These are phyloP conservation scores for Xylaria sp. DNA, from an alignment of 2,329 filamentous ascomycete species.

Conservation along the genomic window DNA sequence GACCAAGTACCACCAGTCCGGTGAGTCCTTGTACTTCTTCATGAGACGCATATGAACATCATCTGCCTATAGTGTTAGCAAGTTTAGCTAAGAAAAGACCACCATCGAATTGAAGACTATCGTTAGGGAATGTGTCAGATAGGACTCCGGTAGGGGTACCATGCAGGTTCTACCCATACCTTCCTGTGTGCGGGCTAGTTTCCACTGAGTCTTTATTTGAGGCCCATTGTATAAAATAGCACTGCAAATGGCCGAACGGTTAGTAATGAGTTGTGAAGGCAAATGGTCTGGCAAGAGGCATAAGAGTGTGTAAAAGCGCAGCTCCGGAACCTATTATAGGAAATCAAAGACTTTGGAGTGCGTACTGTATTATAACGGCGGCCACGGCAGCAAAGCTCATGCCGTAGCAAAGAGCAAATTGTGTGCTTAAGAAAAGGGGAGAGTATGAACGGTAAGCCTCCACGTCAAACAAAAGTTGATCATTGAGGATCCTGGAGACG, in stretches of 20 bases:
- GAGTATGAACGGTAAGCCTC: slow-evolving; percentile 68
- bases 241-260: background rate
- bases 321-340: background rate
- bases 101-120: background rate
- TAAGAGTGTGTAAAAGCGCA: background rate
- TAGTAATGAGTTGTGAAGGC: background rate
- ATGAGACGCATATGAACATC: slow-evolving; percentile 65
- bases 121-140: background rate
- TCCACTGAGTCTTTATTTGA: slow-evolving; percentile 61
- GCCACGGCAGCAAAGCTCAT: slow-evolving; percentile 71
- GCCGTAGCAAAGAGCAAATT: slow-evolving; percentile 66
- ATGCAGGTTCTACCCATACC: slow-evolving; percentile 32
- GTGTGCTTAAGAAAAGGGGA: slow-evolving; percentile 67
- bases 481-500: slow-evolving; percentile 63
- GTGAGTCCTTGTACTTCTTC: slow-evolving; percentile 65
- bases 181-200: slow-evolving; percentile 60
- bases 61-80: slow-evolving; percentile 21
- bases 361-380: slow-evolving; percentile 59
- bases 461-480: slow-evolving; percentile 62
- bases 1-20: slow-evolving; percentile 63
- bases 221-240: slow-evolving; percentile 61
- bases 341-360: background rate
- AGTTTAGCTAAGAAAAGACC: background rate
- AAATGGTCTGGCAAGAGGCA: background rate
- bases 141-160: background rate